Percentiles rank a stretch among this genome's conserved stretches.
Evolutionary conservation across 1,284 basidiomycete genomes (phyloP).

Genomic region (Amylostereum chailletii): DNA sequence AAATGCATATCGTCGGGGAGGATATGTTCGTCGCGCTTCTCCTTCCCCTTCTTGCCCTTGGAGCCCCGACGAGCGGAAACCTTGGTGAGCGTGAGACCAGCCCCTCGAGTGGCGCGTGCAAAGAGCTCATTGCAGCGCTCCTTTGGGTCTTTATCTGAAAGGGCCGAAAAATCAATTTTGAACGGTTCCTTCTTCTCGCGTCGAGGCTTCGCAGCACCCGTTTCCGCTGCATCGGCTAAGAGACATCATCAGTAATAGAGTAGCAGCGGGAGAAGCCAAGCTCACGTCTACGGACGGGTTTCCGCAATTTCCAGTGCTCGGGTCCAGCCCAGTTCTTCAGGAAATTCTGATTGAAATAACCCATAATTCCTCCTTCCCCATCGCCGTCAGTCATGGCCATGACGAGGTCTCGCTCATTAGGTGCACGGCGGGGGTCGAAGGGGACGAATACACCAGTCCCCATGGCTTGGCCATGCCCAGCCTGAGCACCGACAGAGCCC

Average conservation of each 20-base stretch:
- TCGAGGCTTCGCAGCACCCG: conserved; percentile 42
- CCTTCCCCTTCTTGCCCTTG: conserved; percentile 31
- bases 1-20: conserved; percentile 99
- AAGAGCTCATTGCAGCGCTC: conserved; percentile 77
- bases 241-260: conserved; percentile 3
- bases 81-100: conserved; percentile 60
- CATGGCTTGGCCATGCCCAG: conserved; percentile 28
- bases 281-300: conserved; percentile 64
- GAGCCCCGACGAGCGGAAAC: conserved; percentile 36
- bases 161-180: conserved; percentile 78
- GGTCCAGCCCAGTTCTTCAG: conserved; percentile 98
- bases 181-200: conserved; percentile 82
- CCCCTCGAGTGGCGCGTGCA: conserved; percentile 57
- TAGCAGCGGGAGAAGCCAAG: conserved; percentile 1
- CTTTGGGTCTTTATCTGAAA: conserved; percentile 58
- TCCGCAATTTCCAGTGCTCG: conserved; percentile 94
- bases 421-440: conserved; percentile 71
- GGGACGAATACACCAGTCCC: conserved; percentile 49
- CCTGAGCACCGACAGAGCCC: conserved; percentile 33
- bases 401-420: conserved; percentile 70
- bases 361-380: conserved; percentile 68
- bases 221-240: conserved; percentile 41
- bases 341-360: conserved; percentile 89
- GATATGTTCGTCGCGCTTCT: conserved; percentile 66
- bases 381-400: conserved; percentile 76